Base-by-base conservation (phyloP, 2,329 filamentous ascomycete species). In the Aspergillus udagawae region DNA sequence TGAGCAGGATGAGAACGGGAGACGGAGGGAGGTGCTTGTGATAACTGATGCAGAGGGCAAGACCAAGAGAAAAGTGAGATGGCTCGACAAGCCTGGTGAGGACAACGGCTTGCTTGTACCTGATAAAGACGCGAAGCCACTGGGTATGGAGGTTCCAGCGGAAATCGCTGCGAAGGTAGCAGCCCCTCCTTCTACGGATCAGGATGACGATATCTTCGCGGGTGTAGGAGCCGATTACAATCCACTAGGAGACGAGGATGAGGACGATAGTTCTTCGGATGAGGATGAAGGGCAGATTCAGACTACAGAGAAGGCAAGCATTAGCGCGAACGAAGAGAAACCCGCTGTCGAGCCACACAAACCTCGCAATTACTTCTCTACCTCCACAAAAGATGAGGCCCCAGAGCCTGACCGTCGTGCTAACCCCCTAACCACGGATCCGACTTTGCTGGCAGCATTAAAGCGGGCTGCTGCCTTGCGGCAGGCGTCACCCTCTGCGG, bases 401-500 rank as follows among this genome's bases (percentile, higher is more conserved):
- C 79, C 83, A 48, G 79, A 84, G 61, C 71, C 58, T 20, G 61
- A 69, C 9, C 67, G 69, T 25, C 65, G 70, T 7, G 64, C 67
- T 27, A 76, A 77, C 50, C 75, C 77, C 3, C 69, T 82, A 4
- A 83, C 88, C 67, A 83, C 82, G 27, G 91, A 97, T 67, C 89
- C 91, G 2, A 85, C 88, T 2, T 87, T 96, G 60, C 82, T 92
- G 62, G 91, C 91, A 3, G 91, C 91, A 0, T 82, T 99, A 67
- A 91, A 92, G 74, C 92, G 92, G 72, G 93, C 93, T 9, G 89
- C 89, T 20, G 79, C 85, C 9, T 79, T 91, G 54, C 72, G 73
- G 35, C 69, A 73, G 52, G 50, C 78, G 82, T 73, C 79, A 79
- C 57, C 72, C 70, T 64, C 69, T 20, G n/a, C 44, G 70, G 21